A percentile compares a stretch with the other conserved stretches of the same genome.
phyloP scores from a whole-genome alignment of 305 asterid species.

The Withania somnifera region DNA sequence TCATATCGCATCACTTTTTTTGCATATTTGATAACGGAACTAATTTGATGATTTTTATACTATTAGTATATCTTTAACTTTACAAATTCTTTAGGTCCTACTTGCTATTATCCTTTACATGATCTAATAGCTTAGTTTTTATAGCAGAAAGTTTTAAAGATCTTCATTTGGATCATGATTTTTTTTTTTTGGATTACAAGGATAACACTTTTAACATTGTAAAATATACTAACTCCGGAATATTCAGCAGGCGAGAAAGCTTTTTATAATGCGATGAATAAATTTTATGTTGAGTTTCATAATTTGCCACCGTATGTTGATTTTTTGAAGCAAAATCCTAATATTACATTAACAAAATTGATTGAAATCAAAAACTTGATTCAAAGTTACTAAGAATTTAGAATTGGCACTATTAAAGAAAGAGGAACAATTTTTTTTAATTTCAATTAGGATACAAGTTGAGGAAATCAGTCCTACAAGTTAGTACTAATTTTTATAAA shows the following conservation, averaged over 20 bases:
- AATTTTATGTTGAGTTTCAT: slow-evolving; percentile 3
- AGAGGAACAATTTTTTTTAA: neutral
- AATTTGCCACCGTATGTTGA: neutral
- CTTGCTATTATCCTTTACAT: neutral
- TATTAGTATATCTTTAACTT: neutral
- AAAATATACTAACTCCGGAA: slow-evolving; percentile 7
- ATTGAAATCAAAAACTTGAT: neutral
- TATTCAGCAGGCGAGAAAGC: slow-evolving; percentile 17
- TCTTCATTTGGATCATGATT: neutral
- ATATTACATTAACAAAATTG: neutral
- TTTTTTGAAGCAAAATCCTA: neutral
- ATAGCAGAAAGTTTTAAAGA: slow-evolving; percentile 21
- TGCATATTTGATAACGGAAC: neutral
- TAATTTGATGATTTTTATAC: neutral
- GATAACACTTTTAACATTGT: neutral
- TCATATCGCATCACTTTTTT: neutral
- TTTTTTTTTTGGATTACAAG: slow-evolving; percentile 12
- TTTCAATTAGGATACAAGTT: neutral
- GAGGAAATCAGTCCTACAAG: slow-evolving; percentile 1
- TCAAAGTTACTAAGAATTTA: neutral
- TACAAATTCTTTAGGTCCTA: neutral
- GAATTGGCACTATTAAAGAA: neutral
- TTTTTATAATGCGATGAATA: neutral
- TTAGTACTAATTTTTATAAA: neutral
- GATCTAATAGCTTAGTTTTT: neutral